Evolutionary conservation across 1,284 basidiomycete species (phyloP), one percentile per base, ranked within the genome.

Genomic region (Ceratobasidium theobromae): DNA sequence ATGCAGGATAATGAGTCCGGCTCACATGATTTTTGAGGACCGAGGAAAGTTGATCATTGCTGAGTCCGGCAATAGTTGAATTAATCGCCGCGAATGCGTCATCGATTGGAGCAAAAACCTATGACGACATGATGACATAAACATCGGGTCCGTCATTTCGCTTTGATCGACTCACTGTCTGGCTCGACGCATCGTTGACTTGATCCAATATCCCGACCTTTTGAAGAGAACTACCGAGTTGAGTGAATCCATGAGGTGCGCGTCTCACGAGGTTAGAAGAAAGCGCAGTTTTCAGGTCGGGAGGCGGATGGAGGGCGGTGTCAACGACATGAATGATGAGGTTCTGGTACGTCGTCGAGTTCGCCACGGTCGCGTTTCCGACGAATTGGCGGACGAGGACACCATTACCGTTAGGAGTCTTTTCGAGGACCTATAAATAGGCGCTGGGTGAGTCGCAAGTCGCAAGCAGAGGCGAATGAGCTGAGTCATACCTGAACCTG

Each of bases 31-130:
- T 75, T 21, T 75, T 68, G 43, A 64, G 58, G 58, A 64, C 58
- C 9, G 71, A 69, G 35, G 67, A 72, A 5, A 74, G 41, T 18
- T 71, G 51, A 1, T 57, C 60, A 11, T 62, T 58, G 46, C 72
- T 62, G 30, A 67, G 38, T 6, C 38, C 28, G 2, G 60, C 23
- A 16, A 43, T 27, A n/a, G 49, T 65, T 2, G 43, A 25, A 27
- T 65, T 53, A 38, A 45, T 45, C 4, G 49, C 70, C 1, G 28
- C 52, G 45, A 77, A 66, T 43, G 75, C 75, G 9, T 70, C 67
- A 60, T 77, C 72, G 55, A 70, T 72, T 1, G 77, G 78, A 1
- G 76, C 76, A 67, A 79, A 79, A 43, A 78, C 49, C 60, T 65
- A 40, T 11, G 18, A 51, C 27, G 18, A 25, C 11, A 51, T 71